phyloP scores from a whole-genome alignment of 2,329 filamentous ascomycete genomes.

The Aureobasidium musti region DNA sequence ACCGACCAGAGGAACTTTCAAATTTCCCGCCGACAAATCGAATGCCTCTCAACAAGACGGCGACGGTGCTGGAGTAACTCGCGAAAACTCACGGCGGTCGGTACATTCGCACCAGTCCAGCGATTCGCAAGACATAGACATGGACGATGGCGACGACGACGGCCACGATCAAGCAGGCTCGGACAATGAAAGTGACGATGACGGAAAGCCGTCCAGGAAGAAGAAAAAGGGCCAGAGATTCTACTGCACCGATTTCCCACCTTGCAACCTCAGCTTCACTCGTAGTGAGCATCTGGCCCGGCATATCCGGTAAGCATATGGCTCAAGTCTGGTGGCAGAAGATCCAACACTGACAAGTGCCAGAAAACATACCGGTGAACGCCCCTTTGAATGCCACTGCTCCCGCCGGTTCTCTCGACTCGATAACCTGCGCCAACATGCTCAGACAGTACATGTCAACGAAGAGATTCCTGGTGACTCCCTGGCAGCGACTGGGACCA shows the following conservation, averaged over 20 bases:
- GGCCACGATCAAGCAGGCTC: conserved; percentile 64
- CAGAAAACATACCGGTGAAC: conserved; percentile 95
- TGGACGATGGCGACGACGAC: conserved; percentile 70
- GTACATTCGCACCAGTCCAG: conserved; percentile 59
- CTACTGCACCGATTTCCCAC: conserved; percentile 92
- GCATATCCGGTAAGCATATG: conserved; percentile 73
- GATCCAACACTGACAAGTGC: conserved; percentile 33
- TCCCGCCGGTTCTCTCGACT: conserved; percentile 88
- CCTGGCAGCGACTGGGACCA: conserved; percentile 84
- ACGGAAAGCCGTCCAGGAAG: conserved; percentile 81
- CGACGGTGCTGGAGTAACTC: conserved; percentile 23
- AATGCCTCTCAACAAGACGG: conserved; percentile 44
- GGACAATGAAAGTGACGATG: conserved; percentile 57
- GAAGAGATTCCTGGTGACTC: conserved; percentile 95
- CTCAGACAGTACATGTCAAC: conserved; percentile 95
- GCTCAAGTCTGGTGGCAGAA: neutral
- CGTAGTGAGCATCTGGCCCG: conserved; percentile 92
- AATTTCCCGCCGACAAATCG: conserved; percentile 45
- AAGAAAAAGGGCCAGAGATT: conserved; percentile 98
- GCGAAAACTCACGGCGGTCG: conserved; percentile 27
- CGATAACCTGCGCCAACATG: conserved; percentile 88
- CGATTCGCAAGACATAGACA: conserved; percentile 67
- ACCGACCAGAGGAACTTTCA: conserved; percentile 61
- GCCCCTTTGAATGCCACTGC: conserved; percentile 96
- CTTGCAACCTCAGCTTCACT: conserved; percentile 92